Percentiles rank a stretch among this genome's conserved stretches.
These are phyloP conservation scores for Bocquillonia castaneifolia DNA, from an alignment of 441 rosid species.

Conservation along the genomic window DNA sequence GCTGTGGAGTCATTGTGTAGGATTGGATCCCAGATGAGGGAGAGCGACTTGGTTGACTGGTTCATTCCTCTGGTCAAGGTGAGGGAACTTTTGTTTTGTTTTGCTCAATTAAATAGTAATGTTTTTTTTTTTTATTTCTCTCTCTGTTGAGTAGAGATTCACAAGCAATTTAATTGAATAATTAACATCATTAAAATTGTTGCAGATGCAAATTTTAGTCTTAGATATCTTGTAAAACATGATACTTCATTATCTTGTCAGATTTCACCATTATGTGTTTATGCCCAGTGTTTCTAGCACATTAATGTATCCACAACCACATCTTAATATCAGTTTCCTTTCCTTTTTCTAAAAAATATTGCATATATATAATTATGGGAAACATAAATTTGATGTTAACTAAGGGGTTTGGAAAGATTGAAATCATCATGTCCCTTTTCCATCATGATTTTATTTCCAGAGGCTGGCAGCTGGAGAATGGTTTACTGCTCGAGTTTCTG, in stretches of 20 bases:
- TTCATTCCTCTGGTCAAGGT: constrained; percentile 89
- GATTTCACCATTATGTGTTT: not conserved
- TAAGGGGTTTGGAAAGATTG: not conserved
- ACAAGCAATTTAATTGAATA: not conserved
- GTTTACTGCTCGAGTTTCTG: constrained; percentile 94
- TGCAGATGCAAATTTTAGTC: not conserved
- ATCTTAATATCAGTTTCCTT: not conserved
- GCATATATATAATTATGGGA: not conserved
- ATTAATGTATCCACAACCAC: not conserved
- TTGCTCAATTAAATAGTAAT: not conserved
- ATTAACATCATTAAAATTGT: not conserved
- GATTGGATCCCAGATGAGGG: constrained; percentile 88
- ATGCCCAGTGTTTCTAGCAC: not conserved
- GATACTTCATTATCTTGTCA: not conserved
- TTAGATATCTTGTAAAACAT: not conserved
- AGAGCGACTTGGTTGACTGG: constrained; percentile 64
- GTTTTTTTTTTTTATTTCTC: constrained; percentile 2
- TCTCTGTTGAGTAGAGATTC: not conserved
- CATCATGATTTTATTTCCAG: constrained; percentile 28
- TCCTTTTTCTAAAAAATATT: not conserved
- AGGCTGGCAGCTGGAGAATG: constrained; percentile 89
- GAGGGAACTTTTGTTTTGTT: not conserved
- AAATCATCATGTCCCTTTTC: not conserved
- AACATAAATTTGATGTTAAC: not conserved
- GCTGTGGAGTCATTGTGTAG: constrained; percentile 86